These are phyloP conservation scores for Aspergillus mulundensis DNA, from an alignment of 495 filamentous ascomycete genomes.

Conservation along the genomic window DNA sequence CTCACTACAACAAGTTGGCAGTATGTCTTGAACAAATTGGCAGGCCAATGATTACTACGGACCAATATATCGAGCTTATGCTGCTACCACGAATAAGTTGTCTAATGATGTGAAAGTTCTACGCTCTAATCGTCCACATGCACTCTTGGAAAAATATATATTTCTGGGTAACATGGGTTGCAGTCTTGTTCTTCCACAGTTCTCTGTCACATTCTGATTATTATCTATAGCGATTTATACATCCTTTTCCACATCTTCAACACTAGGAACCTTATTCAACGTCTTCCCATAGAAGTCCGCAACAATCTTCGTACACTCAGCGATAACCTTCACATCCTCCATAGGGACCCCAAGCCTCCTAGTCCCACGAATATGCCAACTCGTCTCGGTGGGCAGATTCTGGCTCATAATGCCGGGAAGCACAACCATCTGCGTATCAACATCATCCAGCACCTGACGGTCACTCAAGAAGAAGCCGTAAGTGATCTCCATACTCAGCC, in stretches of 20 bases:
- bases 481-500: slow-evolving; percentile 42
- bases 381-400: slow-evolving; percentile 47
- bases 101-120: too few relatives aligned
- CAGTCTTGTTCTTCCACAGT: too few relatives aligned
- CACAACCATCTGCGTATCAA: slow-evolving; percentile 55
- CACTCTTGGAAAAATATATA: too few relatives aligned
- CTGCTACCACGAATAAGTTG: too few relatives aligned
- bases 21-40: too few relatives aligned
- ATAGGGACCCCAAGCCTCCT: slow-evolving; percentile 47
- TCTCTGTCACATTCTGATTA: too few relatives aligned
- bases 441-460: slow-evolving; percentile 44
- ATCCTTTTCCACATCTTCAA: slow-evolving; percentile 44
- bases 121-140: too few relatives aligned
- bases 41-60: too few relatives aligned
- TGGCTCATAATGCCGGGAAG: slow-evolving; percentile 57
- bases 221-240: slow-evolving; percentile 16
- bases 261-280: slow-evolving; percentile 45
- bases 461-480: slow-evolving; percentile 58
- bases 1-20: too few relatives aligned
- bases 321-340: slow-evolving; percentile 47
- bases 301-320: slow-evolving; percentile 37
- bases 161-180: too few relatives aligned
- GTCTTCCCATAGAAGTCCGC: slow-evolving; percentile 32
- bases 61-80: too few relatives aligned
- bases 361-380: slow-evolving; percentile 56